Percentiles rank a stretch among this genome's conserved stretches.
phyloP scores from a whole-genome alignment of 805 yeast species.

The Candida multigemmis region DNA sequence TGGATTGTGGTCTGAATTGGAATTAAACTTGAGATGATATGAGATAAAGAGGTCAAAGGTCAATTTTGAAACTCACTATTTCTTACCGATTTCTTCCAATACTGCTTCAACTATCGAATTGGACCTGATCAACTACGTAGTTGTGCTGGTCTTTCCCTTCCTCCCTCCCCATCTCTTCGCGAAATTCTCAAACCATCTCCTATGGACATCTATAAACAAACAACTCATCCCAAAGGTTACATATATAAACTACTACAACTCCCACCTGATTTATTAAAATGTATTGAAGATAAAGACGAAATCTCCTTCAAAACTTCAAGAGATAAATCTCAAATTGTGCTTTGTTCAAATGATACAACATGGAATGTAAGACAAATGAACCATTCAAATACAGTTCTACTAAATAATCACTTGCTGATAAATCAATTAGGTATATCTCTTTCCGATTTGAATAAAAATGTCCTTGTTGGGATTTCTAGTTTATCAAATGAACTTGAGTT shows the following conservation, averaged over 20 bases:
- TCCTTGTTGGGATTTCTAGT: slow-evolving; percentile 16
- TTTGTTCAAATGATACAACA: slow-evolving; percentile 52
- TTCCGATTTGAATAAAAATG: slow-evolving; percentile 1
- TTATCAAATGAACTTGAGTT: slow-evolving; percentile 28
- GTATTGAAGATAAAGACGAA: slow-evolving; percentile 20
- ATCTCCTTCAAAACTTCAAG: slow-evolving; percentile 27
- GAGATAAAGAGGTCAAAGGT: too few species aligned
- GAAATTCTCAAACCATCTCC: too few species aligned
- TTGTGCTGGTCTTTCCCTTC: too few species aligned
- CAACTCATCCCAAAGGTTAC: slow-evolving; percentile 4
- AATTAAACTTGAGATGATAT: too few species aligned
- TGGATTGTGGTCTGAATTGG: too few species aligned
- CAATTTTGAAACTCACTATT: too few species aligned
- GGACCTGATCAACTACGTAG: too few species aligned
- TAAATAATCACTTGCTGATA: slow-evolving; percentile 14
- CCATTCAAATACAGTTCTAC: slow-evolving; percentile 77
- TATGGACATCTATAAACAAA: not conserved
- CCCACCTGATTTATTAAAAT: slow-evolving; percentile 36
- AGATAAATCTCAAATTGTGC: slow-evolving; percentile 31
- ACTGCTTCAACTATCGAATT: too few species aligned
- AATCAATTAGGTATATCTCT: slow-evolving; percentile 1
- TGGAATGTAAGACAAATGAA: slow-evolving; percentile 69
- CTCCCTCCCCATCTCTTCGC: too few species aligned
- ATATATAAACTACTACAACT: slow-evolving; percentile 45
- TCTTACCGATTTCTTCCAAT: too few species aligned